Conservation (phyloP, 129 eudicot genomes). For the Pulicaria dysenterica region DNA sequence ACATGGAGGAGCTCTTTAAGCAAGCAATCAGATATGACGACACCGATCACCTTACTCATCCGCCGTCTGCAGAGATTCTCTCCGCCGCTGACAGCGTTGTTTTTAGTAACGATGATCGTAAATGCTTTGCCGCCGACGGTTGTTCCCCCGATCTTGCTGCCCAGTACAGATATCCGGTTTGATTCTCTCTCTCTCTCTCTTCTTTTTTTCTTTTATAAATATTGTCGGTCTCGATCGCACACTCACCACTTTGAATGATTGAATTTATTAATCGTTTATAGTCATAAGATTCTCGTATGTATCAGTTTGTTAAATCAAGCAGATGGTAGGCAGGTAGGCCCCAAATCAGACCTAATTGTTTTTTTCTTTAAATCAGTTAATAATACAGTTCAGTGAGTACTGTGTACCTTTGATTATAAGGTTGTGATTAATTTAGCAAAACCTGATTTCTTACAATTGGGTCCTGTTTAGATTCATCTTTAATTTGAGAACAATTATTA, state of each 20-base stretch:
- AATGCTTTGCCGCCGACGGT: conserved; percentile 17
- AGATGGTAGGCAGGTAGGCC: conserved; percentile 14
- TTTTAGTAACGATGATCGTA: conserved; percentile 22
- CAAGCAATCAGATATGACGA: conserved; percentile 23
- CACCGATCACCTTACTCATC: conserved; percentile 22
- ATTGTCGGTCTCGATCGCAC: background rate
- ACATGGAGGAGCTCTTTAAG: conserved; percentile 18
- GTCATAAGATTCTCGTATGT: conserved; percentile 1
- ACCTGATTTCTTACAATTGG: no score
- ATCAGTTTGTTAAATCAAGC: conserved; percentile 10
- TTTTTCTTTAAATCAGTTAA: background rate
- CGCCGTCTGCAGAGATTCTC: conserved; percentile 7
- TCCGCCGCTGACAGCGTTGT: conserved; percentile 6
- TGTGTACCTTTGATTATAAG: background rate
- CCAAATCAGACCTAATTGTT: conserved; percentile 4
- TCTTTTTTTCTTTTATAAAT: background rate
- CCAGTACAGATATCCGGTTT: conserved; percentile 25
- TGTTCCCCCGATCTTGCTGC: conserved; percentile 16
- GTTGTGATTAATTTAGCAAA: no score
- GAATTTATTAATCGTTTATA: background rate
- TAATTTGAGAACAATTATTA: no score
- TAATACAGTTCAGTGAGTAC: background rate
- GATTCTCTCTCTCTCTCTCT: background rate
- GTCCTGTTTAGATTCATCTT: no score
- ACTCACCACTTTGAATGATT: background rate